Percentiles rank a stretch among this genome's conserved stretches.
phyloP scores from a whole-genome alignment of 2,329 filamentous ascomycete genomes.

The Zymoseptoria tritici region DNA sequence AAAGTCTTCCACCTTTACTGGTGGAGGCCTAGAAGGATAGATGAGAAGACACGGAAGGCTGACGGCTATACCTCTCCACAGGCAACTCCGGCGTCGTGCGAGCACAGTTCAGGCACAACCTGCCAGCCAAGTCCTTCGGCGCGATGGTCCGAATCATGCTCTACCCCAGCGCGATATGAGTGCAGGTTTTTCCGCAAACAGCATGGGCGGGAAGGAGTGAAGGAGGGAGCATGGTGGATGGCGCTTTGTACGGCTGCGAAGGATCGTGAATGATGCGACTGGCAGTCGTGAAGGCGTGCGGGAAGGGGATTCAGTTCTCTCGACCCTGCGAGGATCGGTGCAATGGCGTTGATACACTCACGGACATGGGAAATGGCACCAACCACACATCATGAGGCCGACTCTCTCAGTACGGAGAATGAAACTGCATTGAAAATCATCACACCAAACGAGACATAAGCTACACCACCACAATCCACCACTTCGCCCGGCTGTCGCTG shows the following conservation, averaged over 20 bases:
- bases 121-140: conserved; percentile 94
- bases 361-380: neutral
- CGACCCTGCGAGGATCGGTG: neutral
- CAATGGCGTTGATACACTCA: neutral
- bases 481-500: neutral
- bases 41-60: conserved; percentile 7
- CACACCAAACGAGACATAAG: neutral
- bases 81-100: conserved; percentile 97
- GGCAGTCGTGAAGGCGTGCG: neutral
- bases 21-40: neutral
- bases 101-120: conserved; percentile 93
- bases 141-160: conserved; percentile 40
- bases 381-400: neutral
- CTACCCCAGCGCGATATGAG: conserved; percentile 35
- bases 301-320: neutral
- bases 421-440: neutral
- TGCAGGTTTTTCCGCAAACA: neutral
- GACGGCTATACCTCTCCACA: conserved; percentile 32
- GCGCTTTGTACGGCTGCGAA: neutral
- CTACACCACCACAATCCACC: neutral
- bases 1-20: neutral
- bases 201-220: neutral
- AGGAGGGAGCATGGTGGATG: neutral
- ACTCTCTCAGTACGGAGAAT: neutral
- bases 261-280: neutral